Conservation (phyloP, 1,284 basidiomycete genomes). For the Trichosporon sp. region DNA sequence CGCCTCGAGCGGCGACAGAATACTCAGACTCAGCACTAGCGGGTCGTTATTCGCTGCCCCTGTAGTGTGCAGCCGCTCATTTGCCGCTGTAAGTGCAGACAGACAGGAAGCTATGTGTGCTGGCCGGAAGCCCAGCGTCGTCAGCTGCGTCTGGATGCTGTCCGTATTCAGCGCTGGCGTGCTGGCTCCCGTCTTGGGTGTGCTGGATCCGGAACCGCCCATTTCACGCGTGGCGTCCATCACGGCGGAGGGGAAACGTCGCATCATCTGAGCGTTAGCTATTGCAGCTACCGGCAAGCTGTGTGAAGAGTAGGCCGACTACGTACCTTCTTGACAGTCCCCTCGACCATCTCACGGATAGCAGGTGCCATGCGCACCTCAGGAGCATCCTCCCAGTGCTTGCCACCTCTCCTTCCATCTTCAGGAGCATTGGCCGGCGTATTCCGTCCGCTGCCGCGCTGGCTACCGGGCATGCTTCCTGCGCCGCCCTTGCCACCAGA, state of each 20-base stretch:
- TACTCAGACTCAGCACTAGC: constrained; percentile 50
- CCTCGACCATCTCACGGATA: constrained; percentile 75
- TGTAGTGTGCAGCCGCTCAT: constrained; percentile 35
- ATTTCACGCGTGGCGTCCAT: constrained; percentile 45
- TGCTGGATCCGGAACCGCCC: constrained; percentile 16
- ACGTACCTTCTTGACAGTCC: constrained; percentile 75
- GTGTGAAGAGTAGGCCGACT: too few relatives aligned
- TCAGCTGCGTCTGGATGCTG: constrained; percentile 39
- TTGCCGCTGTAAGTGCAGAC: constrained; percentile 37
- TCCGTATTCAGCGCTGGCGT: constrained; percentile 28
- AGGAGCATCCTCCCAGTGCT: constrained; percentile 61
- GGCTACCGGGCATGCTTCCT: constrained; percentile 45
- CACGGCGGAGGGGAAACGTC: constrained; percentile 47
- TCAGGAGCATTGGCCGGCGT: constrained; percentile 15
- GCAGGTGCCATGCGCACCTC: constrained; percentile 79
- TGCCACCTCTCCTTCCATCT: constrained; percentile 40
- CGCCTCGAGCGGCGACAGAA: constrained; percentile 52
- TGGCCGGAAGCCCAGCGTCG: constrained; percentile 47
- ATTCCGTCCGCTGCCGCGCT: constrained; percentile 54
- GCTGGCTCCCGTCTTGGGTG: background rate
- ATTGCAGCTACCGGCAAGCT: constrained; percentile 18
- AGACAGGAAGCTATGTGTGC: constrained; percentile 47
- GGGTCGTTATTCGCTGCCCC: constrained; percentile 27
- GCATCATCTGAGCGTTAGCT: constrained; percentile 43
- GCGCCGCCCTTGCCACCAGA: constrained; percentile 26